These are phyloP conservation scores for Solanum gandarillasii DNA, from an alignment of 257 asterid genomes.

Conservation along the genomic window DNA sequence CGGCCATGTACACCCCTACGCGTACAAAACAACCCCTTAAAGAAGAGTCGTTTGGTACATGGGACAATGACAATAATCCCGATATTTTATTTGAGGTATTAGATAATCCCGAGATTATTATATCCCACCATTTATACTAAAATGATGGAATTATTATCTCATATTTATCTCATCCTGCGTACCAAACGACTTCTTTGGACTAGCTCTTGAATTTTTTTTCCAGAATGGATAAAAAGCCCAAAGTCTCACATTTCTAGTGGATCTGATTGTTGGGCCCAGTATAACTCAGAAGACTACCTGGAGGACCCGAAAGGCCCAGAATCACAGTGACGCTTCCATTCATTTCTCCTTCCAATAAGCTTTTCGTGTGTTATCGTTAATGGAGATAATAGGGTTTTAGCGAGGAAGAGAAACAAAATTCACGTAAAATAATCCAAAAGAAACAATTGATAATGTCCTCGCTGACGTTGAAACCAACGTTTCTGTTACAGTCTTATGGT, in stretches of 20 bases:
- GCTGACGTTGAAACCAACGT: constrained; percentile 40
- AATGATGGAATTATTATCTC: too few species aligned
- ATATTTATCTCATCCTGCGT: background rate
- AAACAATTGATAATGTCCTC: constrained; percentile 37
- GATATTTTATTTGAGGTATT: too few species aligned
- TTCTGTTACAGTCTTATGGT: constrained; percentile 24
- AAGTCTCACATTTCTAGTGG: background rate
- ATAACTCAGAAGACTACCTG: background rate
- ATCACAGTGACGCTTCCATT: background rate
- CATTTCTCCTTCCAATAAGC: background rate
- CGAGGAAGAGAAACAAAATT: background rate
- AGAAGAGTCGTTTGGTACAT: background rate
- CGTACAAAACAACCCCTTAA: background rate
- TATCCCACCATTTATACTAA: too few species aligned
- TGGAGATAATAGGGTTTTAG: constrained; percentile 11
- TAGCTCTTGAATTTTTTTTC: background rate
- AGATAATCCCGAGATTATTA: too few species aligned
- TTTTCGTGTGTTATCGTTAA: constrained; percentile 4
- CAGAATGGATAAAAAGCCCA: background rate
- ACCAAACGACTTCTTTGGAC: background rate
- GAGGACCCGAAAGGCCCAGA: background rate
- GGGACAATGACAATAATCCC: background rate
- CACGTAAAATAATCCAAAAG: background rate
- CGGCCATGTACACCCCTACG: too few species aligned
- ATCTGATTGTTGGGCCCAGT: background rate